These are phyloP conservation scores for Mrakiaceae sp. DNA, from an alignment of 1,284 basidiomycete genomes.

Conservation along the genomic window DNA sequence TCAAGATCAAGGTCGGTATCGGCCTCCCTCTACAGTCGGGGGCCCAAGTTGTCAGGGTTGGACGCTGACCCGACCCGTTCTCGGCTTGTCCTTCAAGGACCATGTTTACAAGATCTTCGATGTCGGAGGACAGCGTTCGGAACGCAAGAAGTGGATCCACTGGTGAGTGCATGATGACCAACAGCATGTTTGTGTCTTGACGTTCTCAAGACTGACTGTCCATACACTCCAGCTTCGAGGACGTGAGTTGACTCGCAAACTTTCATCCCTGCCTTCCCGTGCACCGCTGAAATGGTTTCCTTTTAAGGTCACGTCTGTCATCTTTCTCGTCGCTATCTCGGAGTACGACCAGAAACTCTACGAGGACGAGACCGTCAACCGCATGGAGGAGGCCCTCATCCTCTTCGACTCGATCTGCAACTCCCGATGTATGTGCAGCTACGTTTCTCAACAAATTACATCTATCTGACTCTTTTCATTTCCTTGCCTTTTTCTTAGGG, in stretches of 20 bases:
- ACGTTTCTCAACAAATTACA: no score
- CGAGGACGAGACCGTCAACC: conserved; percentile 81
- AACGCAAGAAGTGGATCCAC: conserved; percentile 72
- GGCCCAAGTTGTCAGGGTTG: no score
- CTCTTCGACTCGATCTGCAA: conserved; percentile 96
- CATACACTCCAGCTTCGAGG: background rate
- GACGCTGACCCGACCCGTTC: no score
- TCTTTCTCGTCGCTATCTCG: conserved; percentile 86
- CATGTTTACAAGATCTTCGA: conserved; percentile 26
- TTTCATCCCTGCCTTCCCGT: no score
- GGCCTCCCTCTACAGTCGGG: no score
- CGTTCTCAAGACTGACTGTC: background rate
- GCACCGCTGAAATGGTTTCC: no score
- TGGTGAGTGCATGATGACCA: background rate
- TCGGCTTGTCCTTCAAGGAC: no score
- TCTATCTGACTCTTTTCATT: no score
- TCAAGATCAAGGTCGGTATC: conserved; percentile 36
- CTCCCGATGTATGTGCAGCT: conserved; percentile 49
- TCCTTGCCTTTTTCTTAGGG: background rate
- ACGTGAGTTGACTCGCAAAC: background rate
- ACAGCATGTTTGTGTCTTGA: background rate
- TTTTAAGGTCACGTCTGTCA: conserved; percentile 51
- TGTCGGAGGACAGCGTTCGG: conserved; percentile 90
- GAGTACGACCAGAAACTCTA: conserved; percentile 79
- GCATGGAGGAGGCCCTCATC: conserved; percentile 71